Evolutionary conservation across 1,284 basidiomycete genomes (phyloP).

Genomic region (Porodaedalea pini): DNA sequence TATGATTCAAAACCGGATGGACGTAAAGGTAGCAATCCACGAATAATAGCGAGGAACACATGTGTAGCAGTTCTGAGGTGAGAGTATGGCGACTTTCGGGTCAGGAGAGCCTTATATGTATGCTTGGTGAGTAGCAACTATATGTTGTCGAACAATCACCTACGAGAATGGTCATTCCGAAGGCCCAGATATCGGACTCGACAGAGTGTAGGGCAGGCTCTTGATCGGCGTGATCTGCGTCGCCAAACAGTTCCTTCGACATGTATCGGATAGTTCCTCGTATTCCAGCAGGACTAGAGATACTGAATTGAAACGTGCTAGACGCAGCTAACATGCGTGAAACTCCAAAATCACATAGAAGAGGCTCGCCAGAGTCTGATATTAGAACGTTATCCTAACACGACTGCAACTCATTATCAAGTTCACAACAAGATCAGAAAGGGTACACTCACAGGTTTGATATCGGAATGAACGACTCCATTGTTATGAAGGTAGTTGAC

Average conservation of each 20-base stretch:
- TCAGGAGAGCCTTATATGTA: background rate
- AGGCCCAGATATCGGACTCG: constrained; percentile 11
- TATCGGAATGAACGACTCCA: constrained; percentile 12
- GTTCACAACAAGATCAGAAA: background rate
- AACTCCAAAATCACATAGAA: constrained; percentile 10
- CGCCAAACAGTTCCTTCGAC: constrained; percentile 1
- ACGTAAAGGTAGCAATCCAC: background rate
- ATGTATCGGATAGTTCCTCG: constrained; percentile 2
- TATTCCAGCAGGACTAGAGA: background rate
- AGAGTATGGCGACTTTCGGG: background rate
- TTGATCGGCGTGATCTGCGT: background rate
- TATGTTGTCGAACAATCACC: background rate
- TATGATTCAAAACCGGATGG: background rate
- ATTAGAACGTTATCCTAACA: constrained; percentile 10
- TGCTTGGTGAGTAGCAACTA: background rate
- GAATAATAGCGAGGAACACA: background rate
- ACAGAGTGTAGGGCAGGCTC: background rate
- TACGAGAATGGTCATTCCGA: constrained; percentile 9
- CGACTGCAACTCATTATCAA: background rate
- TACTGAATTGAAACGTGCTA: background rate
- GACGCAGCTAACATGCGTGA: background rate
- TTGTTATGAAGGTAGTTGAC: background rate
- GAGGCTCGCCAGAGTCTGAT: background rate
- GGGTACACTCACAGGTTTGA: constrained; percentile 6
- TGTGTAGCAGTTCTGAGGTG: background rate